Evolutionary conservation across 176 grass and related monocot genomes (phyloP).

Genomic region (Pontederia crassipes): DNA sequence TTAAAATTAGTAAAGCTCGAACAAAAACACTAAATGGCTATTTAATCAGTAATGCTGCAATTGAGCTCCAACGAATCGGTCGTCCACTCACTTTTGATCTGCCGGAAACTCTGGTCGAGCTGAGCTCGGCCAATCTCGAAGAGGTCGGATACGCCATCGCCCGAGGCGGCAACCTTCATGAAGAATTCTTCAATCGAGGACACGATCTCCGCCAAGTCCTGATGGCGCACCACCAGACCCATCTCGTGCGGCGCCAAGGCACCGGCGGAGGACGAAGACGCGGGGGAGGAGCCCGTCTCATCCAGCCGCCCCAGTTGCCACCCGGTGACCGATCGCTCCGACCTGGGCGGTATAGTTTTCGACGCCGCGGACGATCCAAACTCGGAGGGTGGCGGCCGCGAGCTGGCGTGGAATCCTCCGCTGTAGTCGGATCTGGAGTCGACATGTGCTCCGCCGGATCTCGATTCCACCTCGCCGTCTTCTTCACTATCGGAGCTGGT

Average conservation of each 20-base stretch:
- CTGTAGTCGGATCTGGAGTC: constrained; percentile 67
- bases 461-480: not conserved
- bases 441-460: constrained; percentile 57
- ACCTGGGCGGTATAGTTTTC: constrained; percentile 39
- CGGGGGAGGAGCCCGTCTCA: not conserved
- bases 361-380: constrained; percentile 19
- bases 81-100: constrained; percentile 67
- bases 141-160: constrained; percentile 57
- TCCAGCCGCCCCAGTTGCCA: constrained; percentile 18
- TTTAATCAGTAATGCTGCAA: not conserved
- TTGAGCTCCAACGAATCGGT: not conserved
- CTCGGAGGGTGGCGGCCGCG: constrained; percentile 18
- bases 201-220: constrained; percentile 68
- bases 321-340: constrained; percentile 27
- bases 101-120: constrained; percentile 70
- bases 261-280: constrained; percentile 1
- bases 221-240: constrained; percentile 66
- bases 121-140: constrained; percentile 70
- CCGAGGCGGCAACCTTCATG: constrained; percentile 56
- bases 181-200: constrained; percentile 86
- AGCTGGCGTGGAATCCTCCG: not conserved
- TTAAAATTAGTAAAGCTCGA: not conserved
- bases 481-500: constrained; percentile 13
- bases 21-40: no score
- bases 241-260: constrained; percentile 37